Conservation (phyloP, 306 rosid species). For the Parietaria judaica region DNA sequence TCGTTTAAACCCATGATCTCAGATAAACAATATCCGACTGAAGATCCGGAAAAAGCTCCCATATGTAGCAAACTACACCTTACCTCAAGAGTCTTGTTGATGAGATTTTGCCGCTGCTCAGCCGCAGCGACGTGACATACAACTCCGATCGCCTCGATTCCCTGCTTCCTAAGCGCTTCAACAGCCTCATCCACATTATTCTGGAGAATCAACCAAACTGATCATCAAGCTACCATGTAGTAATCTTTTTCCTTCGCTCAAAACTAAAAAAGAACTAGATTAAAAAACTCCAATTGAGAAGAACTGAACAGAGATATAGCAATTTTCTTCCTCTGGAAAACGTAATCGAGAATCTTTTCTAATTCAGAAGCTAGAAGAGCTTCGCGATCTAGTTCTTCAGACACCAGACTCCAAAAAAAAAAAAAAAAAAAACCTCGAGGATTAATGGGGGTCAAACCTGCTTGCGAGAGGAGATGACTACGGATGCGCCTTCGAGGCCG, state of each 20-base stretch:
- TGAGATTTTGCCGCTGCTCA: conserved; percentile 71
- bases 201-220: conserved; percentile 30
- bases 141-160: conserved; percentile 60
- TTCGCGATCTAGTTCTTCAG: too few species aligned
- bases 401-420: neutral
- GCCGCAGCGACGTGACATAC: conserved; percentile 83
- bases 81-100: conserved; percentile 68
- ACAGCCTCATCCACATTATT: conserved; percentile 88
- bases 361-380: conserved; percentile 1
- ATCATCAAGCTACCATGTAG: neutral
- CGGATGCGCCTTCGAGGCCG: conserved; percentile 83
- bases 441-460: conserved; percentile 36
- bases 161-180: conserved; percentile 53
- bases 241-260: neutral
- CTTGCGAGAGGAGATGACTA: conserved; percentile 82
- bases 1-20: neutral
- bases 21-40: neutral
- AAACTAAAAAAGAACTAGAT: too few species aligned
- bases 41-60: neutral
- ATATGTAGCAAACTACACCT: neutral
- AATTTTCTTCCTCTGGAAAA: too few species aligned
- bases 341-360: neutral
- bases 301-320: too few species aligned
- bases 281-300: too few species aligned
- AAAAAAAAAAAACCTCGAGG: neutral